Evolutionary conservation across 352 stramenopile genomes (phyloP).

Genomic region (Pythium aristosporum): DNA sequence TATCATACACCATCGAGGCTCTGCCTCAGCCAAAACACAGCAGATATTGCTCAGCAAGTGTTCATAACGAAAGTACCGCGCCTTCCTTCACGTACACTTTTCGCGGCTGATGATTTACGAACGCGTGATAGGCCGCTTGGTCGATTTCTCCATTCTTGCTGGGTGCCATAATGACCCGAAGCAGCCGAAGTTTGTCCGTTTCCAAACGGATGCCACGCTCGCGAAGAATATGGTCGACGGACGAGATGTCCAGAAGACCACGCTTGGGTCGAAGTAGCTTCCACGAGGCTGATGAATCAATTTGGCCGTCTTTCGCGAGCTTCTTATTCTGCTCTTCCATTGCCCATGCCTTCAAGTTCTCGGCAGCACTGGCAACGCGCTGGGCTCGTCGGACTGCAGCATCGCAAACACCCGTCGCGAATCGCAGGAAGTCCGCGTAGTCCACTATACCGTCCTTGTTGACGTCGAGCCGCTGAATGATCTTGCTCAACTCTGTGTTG

Average conservation of each 20-base stretch:
- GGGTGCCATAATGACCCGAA: slow-evolving; percentile 68
- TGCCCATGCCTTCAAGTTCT: slow-evolving; percentile 68
- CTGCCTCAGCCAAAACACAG: background rate
- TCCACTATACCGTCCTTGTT: slow-evolving; percentile 77
- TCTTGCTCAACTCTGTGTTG: slow-evolving; percentile 69
- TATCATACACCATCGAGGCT: slow-evolving; percentile 55
- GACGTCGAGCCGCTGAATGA: slow-evolving; percentile 79
- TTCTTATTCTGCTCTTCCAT: slow-evolving; percentile 80
- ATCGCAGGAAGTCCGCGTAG: slow-evolving; percentile 77
- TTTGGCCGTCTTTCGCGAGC: slow-evolving; percentile 73
- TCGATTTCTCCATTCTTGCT: slow-evolving; percentile 62
- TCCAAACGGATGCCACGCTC: slow-evolving; percentile 54
- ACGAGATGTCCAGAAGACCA: slow-evolving; percentile 46
- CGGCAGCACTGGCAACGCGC: slow-evolving; percentile 57
- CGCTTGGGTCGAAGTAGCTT: slow-evolving; percentile 60
- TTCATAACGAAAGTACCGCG: background rate
- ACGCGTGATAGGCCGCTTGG: slow-evolving; percentile 62
- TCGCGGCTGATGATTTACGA: slow-evolving; percentile 79
- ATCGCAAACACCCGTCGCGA: slow-evolving; percentile 76
- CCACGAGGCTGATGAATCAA: slow-evolving; percentile 75
- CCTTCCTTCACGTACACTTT: slow-evolving; percentile 56
- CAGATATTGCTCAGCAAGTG: background rate
- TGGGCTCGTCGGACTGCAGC: slow-evolving; percentile 46
- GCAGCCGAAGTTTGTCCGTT: slow-evolving; percentile 44
- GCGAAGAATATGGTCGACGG: slow-evolving; percentile 64